Percentiles rank a stretch among this genome's conserved stretches.
Evolutionary conservation across 2,329 filamentous ascomycete genomes (phyloP).

Genomic region (Aspergillus alliaceus): DNA sequence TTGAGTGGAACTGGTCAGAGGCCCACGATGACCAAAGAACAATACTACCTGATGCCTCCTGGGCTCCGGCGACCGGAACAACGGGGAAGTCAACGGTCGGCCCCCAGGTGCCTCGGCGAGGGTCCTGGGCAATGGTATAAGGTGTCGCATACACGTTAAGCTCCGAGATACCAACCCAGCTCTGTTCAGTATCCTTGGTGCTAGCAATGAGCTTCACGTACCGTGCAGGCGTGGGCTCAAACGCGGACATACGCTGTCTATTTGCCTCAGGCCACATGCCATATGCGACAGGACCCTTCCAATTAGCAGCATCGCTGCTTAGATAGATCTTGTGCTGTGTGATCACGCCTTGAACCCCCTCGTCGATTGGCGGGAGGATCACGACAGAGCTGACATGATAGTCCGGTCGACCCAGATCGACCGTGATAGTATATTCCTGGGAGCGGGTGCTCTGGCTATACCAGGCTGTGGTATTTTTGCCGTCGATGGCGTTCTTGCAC

Average conservation of each 20-base stretch:
- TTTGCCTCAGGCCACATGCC: slow-evolving; percentile 13
- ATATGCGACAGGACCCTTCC: slow-evolving; percentile 15
- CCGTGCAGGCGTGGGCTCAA: slow-evolving; percentile 10
- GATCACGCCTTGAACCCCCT: slow-evolving; percentile 8
- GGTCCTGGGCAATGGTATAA: background rate
- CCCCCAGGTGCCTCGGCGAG: slow-evolving; percentile 1
- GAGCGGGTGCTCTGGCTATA: background rate
- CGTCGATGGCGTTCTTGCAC: slow-evolving; percentile 15
- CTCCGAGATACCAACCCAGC: background rate
- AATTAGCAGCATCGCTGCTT: background rate
- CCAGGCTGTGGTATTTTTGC: slow-evolving; percentile 13
- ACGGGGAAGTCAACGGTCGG: slow-evolving; percentile 7
- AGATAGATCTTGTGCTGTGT: slow-evolving; percentile 5
- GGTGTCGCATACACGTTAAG: background rate
- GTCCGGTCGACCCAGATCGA: slow-evolving; percentile 11
- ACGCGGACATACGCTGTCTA: slow-evolving; percentile 14
- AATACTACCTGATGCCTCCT: background rate
- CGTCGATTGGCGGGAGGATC: slow-evolving; percentile 8
- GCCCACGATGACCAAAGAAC: slow-evolving; percentile 21
- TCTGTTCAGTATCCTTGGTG: background rate
- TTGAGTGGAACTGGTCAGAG: slow-evolving; percentile 17
- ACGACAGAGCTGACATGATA: slow-evolving; percentile 15
- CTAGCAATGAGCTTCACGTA: slow-evolving; percentile 12
- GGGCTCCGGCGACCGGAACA: slow-evolving; percentile 1
- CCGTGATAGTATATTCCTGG: slow-evolving; percentile 1